phyloP scores from a whole-genome alignment of 2,329 filamentous ascomycete genomes.

The Aspergillus tamarii region DNA sequence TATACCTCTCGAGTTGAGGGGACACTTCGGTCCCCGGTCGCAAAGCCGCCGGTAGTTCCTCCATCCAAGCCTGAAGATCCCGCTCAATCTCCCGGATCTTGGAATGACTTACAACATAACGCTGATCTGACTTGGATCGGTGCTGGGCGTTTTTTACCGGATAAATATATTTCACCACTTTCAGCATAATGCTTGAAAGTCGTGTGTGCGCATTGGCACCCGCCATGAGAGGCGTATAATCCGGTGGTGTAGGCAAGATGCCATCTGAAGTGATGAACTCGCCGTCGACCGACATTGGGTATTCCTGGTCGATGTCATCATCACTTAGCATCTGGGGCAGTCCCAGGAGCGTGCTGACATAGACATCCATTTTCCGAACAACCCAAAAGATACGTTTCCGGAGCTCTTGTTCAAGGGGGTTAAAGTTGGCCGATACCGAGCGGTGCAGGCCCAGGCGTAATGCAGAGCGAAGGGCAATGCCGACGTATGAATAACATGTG shows the following conservation, averaged over 20 bases:
- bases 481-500: constrained; percentile 79
- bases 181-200: constrained; percentile 60
- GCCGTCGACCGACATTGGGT: constrained; percentile 50
- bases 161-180: constrained; percentile 67
- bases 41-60: constrained; percentile 72
- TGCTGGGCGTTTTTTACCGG: constrained; percentile 58
- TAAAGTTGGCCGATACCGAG: constrained; percentile 68
- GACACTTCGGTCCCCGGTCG: constrained; percentile 77
- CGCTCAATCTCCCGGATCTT: constrained; percentile 67
- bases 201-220: constrained; percentile 64
- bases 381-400: constrained; percentile 67
- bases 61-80: constrained; percentile 66
- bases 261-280: constrained; percentile 51
- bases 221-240: constrained; percentile 59
- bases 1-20: constrained; percentile 75
- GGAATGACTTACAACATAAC: constrained; percentile 66
- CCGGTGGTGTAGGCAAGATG: constrained; percentile 58
- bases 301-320: constrained; percentile 55
- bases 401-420: constrained; percentile 73
- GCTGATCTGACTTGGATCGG: constrained; percentile 52
- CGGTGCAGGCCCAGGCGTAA: constrained; percentile 78
- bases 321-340: constrained; percentile 54
- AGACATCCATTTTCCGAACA: constrained; percentile 54
- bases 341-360: constrained; percentile 54
- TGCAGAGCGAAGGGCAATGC: constrained; percentile 75